These are phyloP conservation scores for Yamadazyma triangularis DNA, from an alignment of 1,139 yeast species.

Conservation along the genomic window DNA sequence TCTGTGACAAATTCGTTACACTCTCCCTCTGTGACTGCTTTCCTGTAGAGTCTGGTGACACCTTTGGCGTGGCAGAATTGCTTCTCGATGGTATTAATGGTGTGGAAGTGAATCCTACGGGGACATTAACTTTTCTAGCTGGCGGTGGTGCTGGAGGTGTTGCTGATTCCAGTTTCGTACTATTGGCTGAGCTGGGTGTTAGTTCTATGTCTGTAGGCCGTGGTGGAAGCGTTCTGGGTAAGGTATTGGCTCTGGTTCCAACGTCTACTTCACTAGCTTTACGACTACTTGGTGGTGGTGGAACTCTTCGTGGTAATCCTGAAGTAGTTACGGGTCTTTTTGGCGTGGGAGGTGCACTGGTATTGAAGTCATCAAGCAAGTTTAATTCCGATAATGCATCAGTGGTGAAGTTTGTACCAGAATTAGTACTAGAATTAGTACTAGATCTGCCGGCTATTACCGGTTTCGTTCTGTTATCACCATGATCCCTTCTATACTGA, in stretches of 20 bases:
- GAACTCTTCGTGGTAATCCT: conserved; percentile 26
- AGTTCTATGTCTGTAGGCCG: conserved; percentile 14
- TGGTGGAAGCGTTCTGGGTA: conserved; percentile 22
- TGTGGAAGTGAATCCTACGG: conserved; percentile 35
- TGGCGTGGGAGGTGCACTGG: conserved; percentile 21
- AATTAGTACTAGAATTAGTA: conserved; percentile 8
- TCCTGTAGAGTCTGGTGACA: conserved; percentile 11
- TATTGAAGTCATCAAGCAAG: conserved; percentile 25
- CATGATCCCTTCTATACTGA: conserved; percentile 28
- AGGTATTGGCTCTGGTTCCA: conserved; percentile 1
- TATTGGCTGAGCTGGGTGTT: conserved; percentile 1
- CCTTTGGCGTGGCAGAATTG: conserved; percentile 23
- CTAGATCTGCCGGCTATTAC: conserved; percentile 4
- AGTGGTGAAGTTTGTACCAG: conserved; percentile 15
- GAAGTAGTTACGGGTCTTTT: conserved; percentile 11
- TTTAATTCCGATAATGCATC: conserved; percentile 37
- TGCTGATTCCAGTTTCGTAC: conserved; percentile 1
- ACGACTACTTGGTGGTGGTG: conserved; percentile 36
- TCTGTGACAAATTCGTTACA: neutral
- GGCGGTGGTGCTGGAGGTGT: conserved; percentile 28
- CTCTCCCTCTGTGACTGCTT: conserved; percentile 3
- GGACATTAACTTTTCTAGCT: conserved; percentile 16
- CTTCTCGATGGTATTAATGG: conserved; percentile 40
- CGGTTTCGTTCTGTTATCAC: conserved; percentile 11
- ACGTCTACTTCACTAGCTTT: conserved; percentile 12